Evolutionary conservation across 257 asterid genomes (phyloP).

Genomic region (Ballota nigra): DNA sequence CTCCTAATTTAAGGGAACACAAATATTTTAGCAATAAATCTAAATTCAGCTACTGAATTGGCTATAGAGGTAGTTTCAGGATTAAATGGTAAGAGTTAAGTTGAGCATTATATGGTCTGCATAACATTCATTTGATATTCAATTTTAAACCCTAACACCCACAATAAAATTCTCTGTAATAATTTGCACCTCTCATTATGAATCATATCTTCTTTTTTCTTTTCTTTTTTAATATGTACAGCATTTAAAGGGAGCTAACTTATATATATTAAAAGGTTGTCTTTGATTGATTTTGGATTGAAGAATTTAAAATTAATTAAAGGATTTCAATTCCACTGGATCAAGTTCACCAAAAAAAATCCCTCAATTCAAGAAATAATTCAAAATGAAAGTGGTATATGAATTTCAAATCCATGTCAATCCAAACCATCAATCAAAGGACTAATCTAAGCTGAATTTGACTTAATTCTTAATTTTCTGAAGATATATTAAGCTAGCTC

Average conservation of each 20-base stretch:
- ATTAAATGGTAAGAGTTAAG: background rate
- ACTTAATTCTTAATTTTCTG: too few relatives aligned
- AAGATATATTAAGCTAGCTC: too few relatives aligned
- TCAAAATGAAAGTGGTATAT: too few relatives aligned
- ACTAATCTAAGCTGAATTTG: too few relatives aligned
- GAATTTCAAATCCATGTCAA: too few relatives aligned
- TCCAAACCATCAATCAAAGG: too few relatives aligned
- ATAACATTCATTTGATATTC: slow-evolving; percentile 3
- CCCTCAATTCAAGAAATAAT: too few relatives aligned
- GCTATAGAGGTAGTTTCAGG: slow-evolving; percentile 11
- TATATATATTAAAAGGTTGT: too few relatives aligned
- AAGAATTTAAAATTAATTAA: too few relatives aligned
- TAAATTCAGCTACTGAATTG: background rate
- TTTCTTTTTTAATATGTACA: background rate
- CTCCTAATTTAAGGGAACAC: background rate
- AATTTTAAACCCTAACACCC: background rate
- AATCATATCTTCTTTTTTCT: background rate
- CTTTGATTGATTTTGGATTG: too few relatives aligned
- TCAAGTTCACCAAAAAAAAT: too few relatives aligned
- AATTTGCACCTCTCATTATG: background rate
- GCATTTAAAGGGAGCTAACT: background rate
- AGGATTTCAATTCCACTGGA: too few relatives aligned
- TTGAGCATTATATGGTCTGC: background rate
- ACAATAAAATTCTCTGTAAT: background rate
- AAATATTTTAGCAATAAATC: background rate